Base-by-base conservation (phyloP, 1,284 basidiomycete genomes). In the Tylopilus sp. region DNA sequence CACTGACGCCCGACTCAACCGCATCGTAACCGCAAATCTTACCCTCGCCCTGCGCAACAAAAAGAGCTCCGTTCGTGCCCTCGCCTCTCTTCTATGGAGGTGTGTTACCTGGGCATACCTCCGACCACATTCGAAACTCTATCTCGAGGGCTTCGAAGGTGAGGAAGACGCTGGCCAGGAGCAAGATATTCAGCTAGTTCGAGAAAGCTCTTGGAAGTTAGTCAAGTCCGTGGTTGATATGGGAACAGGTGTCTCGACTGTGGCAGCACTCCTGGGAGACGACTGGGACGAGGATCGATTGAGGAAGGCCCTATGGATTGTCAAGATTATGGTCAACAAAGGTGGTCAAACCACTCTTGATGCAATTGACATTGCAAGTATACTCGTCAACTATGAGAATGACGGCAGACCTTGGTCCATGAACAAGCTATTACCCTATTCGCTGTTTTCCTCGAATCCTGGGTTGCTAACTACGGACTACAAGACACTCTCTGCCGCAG, bases 21-120 rank as follows among this genome's bases (percentile, higher is more conserved):
- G 77, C 5, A 67, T 70, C 8, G 59, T 88, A 15, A 70, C 73
- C 7, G 72, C 73, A 0, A 67, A 85, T 15, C 69, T 85, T 18
- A 67, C 73, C 7, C 66, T 80, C 5, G 78, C 78, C 0, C 70
- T 83, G 68, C 74, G 77, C 6, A 80, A 82, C 56, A 76, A 73
- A 60, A 82, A 80, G 66, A 78, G 77, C 30, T 74, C 79, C 3
- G 74, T 88, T 2, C 76, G 85, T 6, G 78, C 72, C 2, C 65
- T 88, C 2, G 75, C 73, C 1, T 78, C 77, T 48, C 60, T 83
- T 4, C 69, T 80, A 10, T 89, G 85, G 85, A 77, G 85, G 5
- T 68, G 74, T 46, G 58, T 85, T 49, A 69, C 73, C 8, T 85
- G 86, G 85, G 76, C 73, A 14, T 86, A 80, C 59, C 74, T 84